These are phyloP conservation scores for Ploettnerulaceae sp. DNA, from an alignment of 2,329 filamentous ascomycete genomes.

Conservation along the genomic window DNA sequence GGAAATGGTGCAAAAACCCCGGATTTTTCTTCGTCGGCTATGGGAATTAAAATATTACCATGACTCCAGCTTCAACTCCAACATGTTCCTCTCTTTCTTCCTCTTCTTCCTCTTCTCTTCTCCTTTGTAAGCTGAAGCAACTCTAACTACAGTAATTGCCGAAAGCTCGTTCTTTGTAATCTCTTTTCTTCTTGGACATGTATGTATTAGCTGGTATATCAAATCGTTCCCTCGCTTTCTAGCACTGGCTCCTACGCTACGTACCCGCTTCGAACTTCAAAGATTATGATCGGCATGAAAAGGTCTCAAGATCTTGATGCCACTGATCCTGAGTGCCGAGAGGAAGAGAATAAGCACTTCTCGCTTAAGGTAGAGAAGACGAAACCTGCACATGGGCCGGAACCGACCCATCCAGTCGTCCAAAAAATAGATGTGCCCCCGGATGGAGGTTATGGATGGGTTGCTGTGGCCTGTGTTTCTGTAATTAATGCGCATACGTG, in stretches of 20 bases:
- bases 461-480: constrained; percentile 43
- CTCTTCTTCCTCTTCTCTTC: no score
- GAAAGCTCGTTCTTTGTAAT: no score
- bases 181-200: background rate
- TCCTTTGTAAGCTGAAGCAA: background rate
- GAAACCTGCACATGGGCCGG: constrained; percentile 2
- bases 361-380: constrained; percentile 20
- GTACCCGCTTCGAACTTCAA: no score
- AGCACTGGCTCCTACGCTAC: no score
- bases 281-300: no score
- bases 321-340: background rate
- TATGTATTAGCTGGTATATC: background rate
- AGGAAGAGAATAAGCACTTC: background rate
- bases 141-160: no score
- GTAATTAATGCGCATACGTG: constrained; percentile 45
- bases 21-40: no score
- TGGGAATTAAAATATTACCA: no score
- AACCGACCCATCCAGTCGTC: constrained; percentile 2
- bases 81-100: no score
- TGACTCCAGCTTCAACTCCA: no score
- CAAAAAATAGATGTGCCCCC: constrained; percentile 38
- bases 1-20: no score
- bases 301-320: background rate
- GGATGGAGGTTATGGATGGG: constrained; percentile 55
- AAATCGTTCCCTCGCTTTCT: background rate